Percentiles rank a stretch among this genome's conserved stretches.
Conservation (phyloP, 2,329 filamentous ascomycete species). For the Orbilia javanica region DNA sequence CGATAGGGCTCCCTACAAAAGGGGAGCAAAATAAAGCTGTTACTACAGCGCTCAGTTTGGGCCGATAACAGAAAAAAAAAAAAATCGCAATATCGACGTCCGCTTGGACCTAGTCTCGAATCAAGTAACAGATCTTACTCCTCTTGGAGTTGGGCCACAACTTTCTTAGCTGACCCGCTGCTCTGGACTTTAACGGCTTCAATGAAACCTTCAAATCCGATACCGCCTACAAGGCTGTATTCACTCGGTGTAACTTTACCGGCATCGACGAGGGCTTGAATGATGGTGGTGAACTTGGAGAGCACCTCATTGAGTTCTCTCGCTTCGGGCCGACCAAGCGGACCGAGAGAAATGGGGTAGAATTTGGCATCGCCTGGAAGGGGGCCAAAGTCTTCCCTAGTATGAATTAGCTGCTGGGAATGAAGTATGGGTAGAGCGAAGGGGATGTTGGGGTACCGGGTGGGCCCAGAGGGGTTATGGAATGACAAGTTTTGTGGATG, state of each 20-base stretch:
- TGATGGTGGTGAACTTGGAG: constrained; percentile 17
- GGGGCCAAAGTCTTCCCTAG: constrained; percentile 39
- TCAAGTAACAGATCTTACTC: constrained; percentile 16
- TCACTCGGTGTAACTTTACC: constrained; percentile 35
- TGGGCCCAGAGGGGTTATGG: too few species aligned
- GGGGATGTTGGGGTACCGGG: too few species aligned
- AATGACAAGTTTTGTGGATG: too few species aligned
- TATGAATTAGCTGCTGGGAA: not conserved
- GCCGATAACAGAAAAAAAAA: too few species aligned
- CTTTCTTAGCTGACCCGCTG: constrained; percentile 31
- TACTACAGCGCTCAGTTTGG: too few species aligned
- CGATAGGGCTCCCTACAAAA: too few species aligned
- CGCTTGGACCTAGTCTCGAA: too few species aligned
- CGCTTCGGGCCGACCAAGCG: constrained; percentile 28
- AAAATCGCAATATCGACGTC: not conserved
- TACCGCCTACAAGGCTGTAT: constrained; percentile 23
- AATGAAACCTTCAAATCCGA: constrained; percentile 37
- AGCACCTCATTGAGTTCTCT: constrained; percentile 22
- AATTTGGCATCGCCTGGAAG: constrained; percentile 41
- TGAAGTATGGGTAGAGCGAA: not conserved
- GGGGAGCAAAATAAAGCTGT: not conserved
- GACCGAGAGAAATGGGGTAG: constrained; percentile 27
- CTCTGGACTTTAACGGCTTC: constrained; percentile 30
- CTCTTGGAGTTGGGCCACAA: constrained; percentile 49
- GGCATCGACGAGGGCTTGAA: constrained; percentile 1